Evolutionary conservation across 2,329 filamentous ascomycete genomes (phyloP), one percentile per base, ranked within the genome.

Genomic region (Sporothrix variecibatus): DNA sequence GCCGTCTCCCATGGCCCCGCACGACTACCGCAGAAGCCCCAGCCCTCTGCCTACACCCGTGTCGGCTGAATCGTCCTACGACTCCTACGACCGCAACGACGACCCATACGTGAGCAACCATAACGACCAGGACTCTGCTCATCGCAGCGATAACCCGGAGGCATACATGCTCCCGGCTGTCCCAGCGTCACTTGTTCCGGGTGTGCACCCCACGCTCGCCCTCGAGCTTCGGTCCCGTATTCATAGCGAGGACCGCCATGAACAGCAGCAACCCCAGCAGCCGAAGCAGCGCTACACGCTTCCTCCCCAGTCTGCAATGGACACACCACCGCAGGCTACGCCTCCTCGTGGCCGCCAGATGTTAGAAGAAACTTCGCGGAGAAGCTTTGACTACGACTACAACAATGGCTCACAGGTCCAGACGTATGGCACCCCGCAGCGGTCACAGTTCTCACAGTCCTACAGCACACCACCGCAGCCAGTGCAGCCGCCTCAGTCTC

Each of bases 131-230:
- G 83, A 85, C 7, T 80, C 82, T 43, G 78, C 75, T 3, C 72
- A 5, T 26, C 80, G 74, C 56, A 77, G 78, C 40, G 81, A 82
- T 5, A 79, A 75, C 46, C 77, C 82, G 17, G 78, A 79, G 31
- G 80, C 80, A 56, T 86, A 87, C 78, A 82, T 79, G 3, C 76
- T 86, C 26, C 85, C 87, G 0, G 79, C 84, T 3, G 82, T 90
- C 1, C 90, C 90, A 4, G 80, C 88, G 1, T 88, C 89, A 3
- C 82, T 92, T 28, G 86, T 91, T 8, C 87, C 89, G n/a, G 89
- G 89, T 3, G 83, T 90, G 34, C 89, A 91, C 75, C 87, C 88
- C 3, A 80, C 79, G 23, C 81, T 90, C 49, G 85, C 88, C 0
- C 85, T 87, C 72, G 88, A 91, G 77, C 83, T 90, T n/a, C 83